A percentile compares a stretch with the other conserved stretches of the same genome.
Evolutionary conservation across 148 eudicot species (phyloP).

Genomic region (Rhododendron ovatum): DNA sequence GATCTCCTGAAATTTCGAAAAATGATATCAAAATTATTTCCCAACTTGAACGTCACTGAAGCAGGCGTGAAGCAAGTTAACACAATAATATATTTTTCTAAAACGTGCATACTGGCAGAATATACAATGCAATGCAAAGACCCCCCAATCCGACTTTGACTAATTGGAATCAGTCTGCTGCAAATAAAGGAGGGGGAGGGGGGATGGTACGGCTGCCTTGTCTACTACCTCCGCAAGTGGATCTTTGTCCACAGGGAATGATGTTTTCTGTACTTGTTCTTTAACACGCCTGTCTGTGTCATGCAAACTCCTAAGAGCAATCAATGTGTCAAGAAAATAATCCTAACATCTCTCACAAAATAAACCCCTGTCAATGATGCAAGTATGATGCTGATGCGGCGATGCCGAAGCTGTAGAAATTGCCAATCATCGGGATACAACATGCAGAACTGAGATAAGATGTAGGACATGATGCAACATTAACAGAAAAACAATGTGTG

Average conservation of each 20-base stretch:
- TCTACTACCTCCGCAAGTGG: no score
- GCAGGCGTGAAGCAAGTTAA: not conserved
- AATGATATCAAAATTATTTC: not conserved
- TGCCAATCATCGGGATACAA: not conserved
- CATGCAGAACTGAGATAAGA: not conserved
- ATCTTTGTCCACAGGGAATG: no score
- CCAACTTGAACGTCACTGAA: not conserved
- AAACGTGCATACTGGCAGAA: not conserved
- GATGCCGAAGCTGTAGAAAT: no score
- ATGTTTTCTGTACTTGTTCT: no score
- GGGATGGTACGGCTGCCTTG: no score
- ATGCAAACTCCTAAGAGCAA: not conserved
- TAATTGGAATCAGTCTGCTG: not conserved
- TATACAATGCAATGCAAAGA: not conserved
- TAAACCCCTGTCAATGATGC: not conserved
- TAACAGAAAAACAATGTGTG: not conserved
- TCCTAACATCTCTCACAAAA: not conserved
- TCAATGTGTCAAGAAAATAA: not conserved
- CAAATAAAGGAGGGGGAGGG: not conserved
- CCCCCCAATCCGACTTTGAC: not conserved
- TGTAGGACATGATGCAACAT: not conserved
- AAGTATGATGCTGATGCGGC: no score
- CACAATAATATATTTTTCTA: not conserved
- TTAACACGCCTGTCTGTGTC: not conserved
- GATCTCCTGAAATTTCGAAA: conserved; percentile 45